Base-by-base conservation (phyloP, 1,139 yeast genomes). In the Pichia sp. region DNA sequence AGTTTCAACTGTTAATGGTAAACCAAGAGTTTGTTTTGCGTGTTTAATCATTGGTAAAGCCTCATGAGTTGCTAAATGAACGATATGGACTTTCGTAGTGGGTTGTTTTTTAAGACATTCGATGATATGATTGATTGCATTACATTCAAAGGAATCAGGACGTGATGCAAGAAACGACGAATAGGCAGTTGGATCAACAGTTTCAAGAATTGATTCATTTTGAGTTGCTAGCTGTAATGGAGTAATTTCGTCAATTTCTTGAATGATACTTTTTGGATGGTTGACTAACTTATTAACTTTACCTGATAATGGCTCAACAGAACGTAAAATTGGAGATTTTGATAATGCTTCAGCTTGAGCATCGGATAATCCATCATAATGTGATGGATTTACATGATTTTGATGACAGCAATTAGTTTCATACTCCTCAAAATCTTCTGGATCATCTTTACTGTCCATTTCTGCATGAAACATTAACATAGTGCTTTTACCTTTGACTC, bases 401-500 rank as follows among this genome's bases (percentile, higher is more conserved):
- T 45, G 29, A 16, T 37, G 23, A 30, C 44, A 35, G 27, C 42
- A 16, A 16, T 16, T 16, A 16, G 16, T 16, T 16, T 16, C 16
- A 16, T 16, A 16, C 16, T 16, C 16, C 16, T 16, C 16, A 16
- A 16, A 16, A 16, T 16, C 16, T 16, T 16, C 16, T 16, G 16
- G 16, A 16, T 16, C 16, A 34, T 24, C 42, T 9, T 42, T 37
- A 20, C 30, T 27, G 12, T 37, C 45, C 82, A 85, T 79, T 62
- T 89, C 97, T 2, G 97, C 96, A 59, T 89, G 97, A 69, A 89
- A 89, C 95, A 90, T 82, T 55, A 87, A 71, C 57, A 87, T 65
- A 0, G 96, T 84, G 29, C 78, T 74, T 44, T 74, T 66, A 22
- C 76, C 82, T 47, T 78, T 68, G 2, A 87, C 82, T 16, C 63